Conservation (phyloP, 305 asterid species). For the Withania somnifera region DNA sequence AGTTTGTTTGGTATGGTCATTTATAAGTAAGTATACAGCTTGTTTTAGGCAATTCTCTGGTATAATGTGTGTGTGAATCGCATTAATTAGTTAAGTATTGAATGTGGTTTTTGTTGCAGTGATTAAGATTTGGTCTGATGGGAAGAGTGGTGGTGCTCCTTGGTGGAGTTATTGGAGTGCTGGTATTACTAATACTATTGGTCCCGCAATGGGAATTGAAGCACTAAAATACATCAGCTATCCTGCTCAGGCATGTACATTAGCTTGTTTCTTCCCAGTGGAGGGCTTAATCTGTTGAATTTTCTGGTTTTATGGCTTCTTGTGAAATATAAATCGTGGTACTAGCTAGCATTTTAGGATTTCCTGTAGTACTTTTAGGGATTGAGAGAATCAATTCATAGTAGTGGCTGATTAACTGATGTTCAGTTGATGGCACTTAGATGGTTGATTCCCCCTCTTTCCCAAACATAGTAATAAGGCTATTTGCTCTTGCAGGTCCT, state of each 20-base stretch:
- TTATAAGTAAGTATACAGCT: conserved; percentile 49
- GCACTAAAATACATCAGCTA: conserved; percentile 95
- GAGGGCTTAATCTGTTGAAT: not conserved
- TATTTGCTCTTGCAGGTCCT: conserved; percentile 55
- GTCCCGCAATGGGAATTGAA: conserved; percentile 99
- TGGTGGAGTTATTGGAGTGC: conserved; percentile 99
- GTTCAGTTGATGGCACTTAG: not conserved
- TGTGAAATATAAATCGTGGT: not conserved
- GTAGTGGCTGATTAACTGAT: not conserved
- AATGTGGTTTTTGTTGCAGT: conserved; percentile 29
- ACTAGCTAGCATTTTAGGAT: not conserved
- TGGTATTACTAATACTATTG: conserved; percentile 90
- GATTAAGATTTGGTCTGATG: conserved; percentile 79
- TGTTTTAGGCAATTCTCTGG: not conserved
- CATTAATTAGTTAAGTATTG: not conserved
- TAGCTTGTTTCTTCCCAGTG: not conserved
- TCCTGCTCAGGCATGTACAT: conserved; percentile 74
- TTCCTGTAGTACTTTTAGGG: not conserved
- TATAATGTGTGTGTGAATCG: not conserved
- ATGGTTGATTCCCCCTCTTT: not conserved
- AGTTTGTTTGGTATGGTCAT: conserved; percentile 85
- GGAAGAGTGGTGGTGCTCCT: conserved; percentile 70
- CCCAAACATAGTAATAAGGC: conserved; percentile 14
- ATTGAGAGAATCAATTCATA: not conserved
- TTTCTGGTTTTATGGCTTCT: not conserved